Conservation (phyloP, 2,329 filamentous ascomycete species). For the Macrophomina tecta region DNA sequence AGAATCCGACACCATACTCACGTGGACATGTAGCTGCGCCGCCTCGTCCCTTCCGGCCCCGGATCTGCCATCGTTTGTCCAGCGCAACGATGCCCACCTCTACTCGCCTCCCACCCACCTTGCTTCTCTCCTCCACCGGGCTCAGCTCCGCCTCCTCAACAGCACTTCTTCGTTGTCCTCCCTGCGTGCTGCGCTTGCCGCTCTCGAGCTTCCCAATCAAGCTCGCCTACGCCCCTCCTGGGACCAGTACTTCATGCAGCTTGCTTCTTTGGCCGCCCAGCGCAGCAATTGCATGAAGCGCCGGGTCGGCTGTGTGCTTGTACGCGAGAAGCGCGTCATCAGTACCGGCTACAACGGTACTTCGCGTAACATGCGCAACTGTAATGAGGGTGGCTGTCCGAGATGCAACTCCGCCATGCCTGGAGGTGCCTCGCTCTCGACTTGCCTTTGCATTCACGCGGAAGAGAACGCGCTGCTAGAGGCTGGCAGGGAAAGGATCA, state of each 20-base stretch:
- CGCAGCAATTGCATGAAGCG: slow-evolving; percentile 98
- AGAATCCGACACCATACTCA: neutral
- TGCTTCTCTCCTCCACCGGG: slow-evolving; percentile 78
- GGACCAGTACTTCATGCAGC: slow-evolving; percentile 98
- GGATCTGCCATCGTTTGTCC: slow-evolving; percentile 64
- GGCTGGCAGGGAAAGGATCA: slow-evolving; percentile 87
- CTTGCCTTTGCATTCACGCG: slow-evolving; percentile 95
- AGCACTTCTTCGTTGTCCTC: slow-evolving; percentile 73
- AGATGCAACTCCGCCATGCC: slow-evolving; percentile 80
- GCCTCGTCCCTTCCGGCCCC: slow-evolving; percentile 56
- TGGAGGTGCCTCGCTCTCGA: slow-evolving; percentile 76
- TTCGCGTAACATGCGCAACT: slow-evolving; percentile 87
- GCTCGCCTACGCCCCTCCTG: slow-evolving; percentile 85
- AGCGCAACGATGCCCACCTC: slow-evolving; percentile 74
- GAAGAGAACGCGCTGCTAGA: slow-evolving; percentile 97
- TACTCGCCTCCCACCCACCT: slow-evolving; percentile 71
- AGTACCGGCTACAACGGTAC: slow-evolving; percentile 98
- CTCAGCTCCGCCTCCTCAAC: slow-evolving; percentile 86
- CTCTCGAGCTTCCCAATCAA: slow-evolving; percentile 77
- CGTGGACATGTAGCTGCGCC: slow-evolving; percentile 50
- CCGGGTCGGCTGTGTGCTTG: slow-evolving; percentile 91
- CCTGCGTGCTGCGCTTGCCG: slow-evolving; percentile 73
- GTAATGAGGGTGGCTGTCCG: slow-evolving; percentile 86
- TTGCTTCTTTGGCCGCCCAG: slow-evolving; percentile 89
- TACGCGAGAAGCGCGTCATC: slow-evolving; percentile 84